A percentile compares a stretch with the other conserved stretches of the same genome.
Conservation (phyloP, 2,329 filamentous ascomycete genomes). For the Reticulascus tulasneorum region DNA sequence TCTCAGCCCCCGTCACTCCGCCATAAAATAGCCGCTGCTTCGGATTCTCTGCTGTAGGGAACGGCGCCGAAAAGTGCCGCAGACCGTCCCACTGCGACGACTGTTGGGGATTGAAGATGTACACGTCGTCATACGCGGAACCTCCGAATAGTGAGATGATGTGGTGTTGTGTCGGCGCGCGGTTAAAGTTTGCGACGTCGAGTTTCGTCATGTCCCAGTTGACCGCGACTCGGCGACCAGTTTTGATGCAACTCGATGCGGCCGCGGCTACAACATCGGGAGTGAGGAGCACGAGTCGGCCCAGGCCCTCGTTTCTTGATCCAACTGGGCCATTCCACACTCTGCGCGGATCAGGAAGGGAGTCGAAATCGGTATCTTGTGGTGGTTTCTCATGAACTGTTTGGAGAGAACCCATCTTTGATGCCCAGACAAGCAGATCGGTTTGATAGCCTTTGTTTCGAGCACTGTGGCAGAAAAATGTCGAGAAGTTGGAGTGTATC, state of each 20-base stretch:
- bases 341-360: constrained; percentile 42
- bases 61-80: constrained; percentile 42
- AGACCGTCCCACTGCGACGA: constrained; percentile 50
- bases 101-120: constrained; percentile 47
- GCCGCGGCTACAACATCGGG: constrained; percentile 45
- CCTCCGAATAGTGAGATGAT: constrained; percentile 46
- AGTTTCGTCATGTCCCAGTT: constrained; percentile 54
- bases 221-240: constrained; percentile 46
- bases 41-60: constrained; percentile 25
- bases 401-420: background rate
- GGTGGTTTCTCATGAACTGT: background rate
- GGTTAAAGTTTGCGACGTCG: constrained; percentile 49
- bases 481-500: too few relatives aligned
- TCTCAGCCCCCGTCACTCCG: constrained; percentile 40
- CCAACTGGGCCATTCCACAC: constrained; percentile 43
- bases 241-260: constrained; percentile 45
- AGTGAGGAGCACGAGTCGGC: constrained; percentile 47
- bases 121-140: constrained; percentile 45
- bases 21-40: constrained; percentile 42
- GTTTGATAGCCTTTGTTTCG: too few relatives aligned
- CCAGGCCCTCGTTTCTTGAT: constrained; percentile 47
- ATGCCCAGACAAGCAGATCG: too few relatives aligned
- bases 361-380: constrained; percentile 26
- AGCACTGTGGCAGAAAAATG: too few relatives aligned
- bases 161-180: constrained; percentile 45